These are phyloP conservation scores for Trematosphaeria pertusa DNA, from an alignment of 2,329 filamentous ascomycete genomes.

Conservation along the genomic window DNA sequence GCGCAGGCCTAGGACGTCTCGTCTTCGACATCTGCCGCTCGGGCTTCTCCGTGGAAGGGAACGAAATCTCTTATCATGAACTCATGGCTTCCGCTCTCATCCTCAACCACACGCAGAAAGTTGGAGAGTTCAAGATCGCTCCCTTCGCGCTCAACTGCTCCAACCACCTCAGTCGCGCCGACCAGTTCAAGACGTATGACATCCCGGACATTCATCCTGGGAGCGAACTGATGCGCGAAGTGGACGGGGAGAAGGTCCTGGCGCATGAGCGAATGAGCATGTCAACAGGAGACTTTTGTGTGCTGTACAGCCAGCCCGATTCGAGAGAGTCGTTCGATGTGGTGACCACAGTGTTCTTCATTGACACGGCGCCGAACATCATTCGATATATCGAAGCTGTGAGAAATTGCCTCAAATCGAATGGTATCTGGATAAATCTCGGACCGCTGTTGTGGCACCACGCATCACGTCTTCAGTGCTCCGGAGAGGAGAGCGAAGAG, in stretches of 20 bases:
- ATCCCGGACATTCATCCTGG: conserved; percentile 75
- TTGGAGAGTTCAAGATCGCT: conserved; percentile 73
- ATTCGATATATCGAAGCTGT: conserved; percentile 90
- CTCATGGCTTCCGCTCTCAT: conserved; percentile 83
- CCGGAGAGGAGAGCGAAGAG: conserved; percentile 21
- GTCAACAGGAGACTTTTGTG: conserved; percentile 90
- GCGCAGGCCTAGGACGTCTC: conserved; percentile 85
- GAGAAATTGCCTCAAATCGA: conserved; percentile 74
- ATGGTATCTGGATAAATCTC: conserved; percentile 86
- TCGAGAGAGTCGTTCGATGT: conserved; percentile 74
- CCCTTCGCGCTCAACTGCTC: conserved; percentile 90
- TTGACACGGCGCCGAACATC: conserved; percentile 94
- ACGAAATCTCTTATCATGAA: conserved; percentile 95
- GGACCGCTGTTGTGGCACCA: conserved; percentile 97
- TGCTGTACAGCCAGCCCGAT: conserved; percentile 74
- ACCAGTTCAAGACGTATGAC: conserved; percentile 76
- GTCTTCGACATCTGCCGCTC: conserved; percentile 82
- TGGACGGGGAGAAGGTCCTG: conserved; percentile 24
- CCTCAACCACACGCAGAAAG: conserved; percentile 69
- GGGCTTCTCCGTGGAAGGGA: conserved; percentile 82
- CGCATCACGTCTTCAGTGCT: conserved; percentile 69
- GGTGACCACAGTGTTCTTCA: conserved; percentile 91
- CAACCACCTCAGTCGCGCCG: conserved; percentile 75
- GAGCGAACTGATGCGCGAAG: conserved; percentile 37
- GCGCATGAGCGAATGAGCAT: conserved; percentile 80